Base-by-base conservation (phyloP, 139 green algal genomes). In the Mychonastes homosphaera region DNA sequence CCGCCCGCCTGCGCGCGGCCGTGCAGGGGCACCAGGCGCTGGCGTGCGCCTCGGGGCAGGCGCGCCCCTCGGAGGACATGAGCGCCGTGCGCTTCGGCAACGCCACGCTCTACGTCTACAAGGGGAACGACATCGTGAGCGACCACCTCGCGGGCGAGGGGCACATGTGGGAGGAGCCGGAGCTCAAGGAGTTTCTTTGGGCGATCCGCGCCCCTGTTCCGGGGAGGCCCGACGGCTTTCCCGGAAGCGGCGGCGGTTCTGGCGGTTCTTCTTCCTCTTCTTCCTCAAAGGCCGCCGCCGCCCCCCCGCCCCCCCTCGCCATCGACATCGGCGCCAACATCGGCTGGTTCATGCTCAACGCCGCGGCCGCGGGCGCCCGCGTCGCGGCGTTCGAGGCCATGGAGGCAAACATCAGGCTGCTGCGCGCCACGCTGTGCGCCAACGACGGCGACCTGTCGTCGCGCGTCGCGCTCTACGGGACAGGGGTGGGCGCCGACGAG, bases 331-430 rank as follows among this genome's bases (percentile, higher is more conserved):
- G 63, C 24, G 54, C 63, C 16, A 64, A 65, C 63, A 39, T 65
- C 24, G 63, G 65, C 9, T 55, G 53, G 41, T 68, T 68, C 33
- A 51, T 53, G 39, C 13, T 72, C 36, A 58, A 55, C 48, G 64
- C 64, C 24, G 57, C 57, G 23, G 51, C 49, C 12, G 56, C 59
- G 15, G 56, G 64, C 12, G 56, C 35, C 15, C 16, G 36, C 24
- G 64, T 72, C 2, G 47, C 39, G 9, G 49, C 56, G 5, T 72
- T 72, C 36, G 64, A 72, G 48, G 64, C 64, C 21, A 72, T 72
- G 64, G 16, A 28, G 13, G 29, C 21, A 40, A 72, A 72, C 40
- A 46, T 72, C 26, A 40, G 23, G 16, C 41, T 61, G 30, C 40
- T 72, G 45, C 51, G 53, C 21, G 15, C 45, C 4, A 51, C 56